Base-by-base conservation (phyloP, 2,329 filamentous ascomycete genomes). In the Nemania sp. region DNA sequence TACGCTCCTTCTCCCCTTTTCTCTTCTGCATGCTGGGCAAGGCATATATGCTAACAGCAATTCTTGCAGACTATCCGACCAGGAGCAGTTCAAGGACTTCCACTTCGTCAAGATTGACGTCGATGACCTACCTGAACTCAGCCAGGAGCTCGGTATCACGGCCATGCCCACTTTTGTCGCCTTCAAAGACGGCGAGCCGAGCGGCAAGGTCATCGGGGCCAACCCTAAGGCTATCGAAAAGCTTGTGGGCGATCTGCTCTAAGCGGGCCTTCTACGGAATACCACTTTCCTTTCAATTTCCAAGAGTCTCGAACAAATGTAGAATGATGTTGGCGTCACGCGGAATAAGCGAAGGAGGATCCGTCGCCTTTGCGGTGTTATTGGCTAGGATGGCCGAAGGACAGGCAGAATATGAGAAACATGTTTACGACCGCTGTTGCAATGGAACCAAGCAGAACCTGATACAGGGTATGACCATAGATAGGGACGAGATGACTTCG, bases 151-250 rank as follows among this genome's bases (percentile, higher is more conserved):
- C 71, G 89, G 88, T 72, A 88, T 98, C 80, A 89, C 92, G 75
- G 94, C 94, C 79, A 97, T 98, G 94, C 94, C 95, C 64, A 97
- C 93, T 29, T 97, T 98, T 84, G 77, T 92, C 64, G 80, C 97
- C 77, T 97, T 94, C 88, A 92, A 93, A 87, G 81, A 90, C 74
- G 93, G 92, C 72, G 80, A 93, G 80, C 91, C 92, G 85, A 81
- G 89, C 41, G 85, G 82, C 51, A 90, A 93, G 82, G 82, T 97
- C 66, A 88, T 96, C 29, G 94, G 94, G 70, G 94, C 93, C 76
- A 93, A 93, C 83, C 90, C 90, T n/a, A 79, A 81, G 56, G 89
- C 86, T n/a, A 82, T 97, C 67, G 80, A 88, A 81, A 80, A 69
- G 29, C 74, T 82, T n/a, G 74, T 84, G 13, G 66, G 73, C 69